Percentiles rank a stretch among this genome's conserved stretches.
These are phyloP conservation scores for Vitis cinerea DNA, from an alignment of 164 flowering plant species.

Conservation along the genomic window DNA sequence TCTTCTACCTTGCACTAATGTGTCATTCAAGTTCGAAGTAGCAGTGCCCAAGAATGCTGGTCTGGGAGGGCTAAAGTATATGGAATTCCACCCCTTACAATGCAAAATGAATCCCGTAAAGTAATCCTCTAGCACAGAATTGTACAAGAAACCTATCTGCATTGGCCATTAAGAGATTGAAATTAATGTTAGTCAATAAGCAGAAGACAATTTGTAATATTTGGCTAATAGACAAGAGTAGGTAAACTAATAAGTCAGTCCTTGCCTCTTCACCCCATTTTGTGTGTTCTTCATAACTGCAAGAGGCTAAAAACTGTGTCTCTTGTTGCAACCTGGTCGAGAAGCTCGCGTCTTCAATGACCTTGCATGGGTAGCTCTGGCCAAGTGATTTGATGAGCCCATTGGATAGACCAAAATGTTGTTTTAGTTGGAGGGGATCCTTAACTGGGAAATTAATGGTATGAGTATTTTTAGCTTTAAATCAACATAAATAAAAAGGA, in stretches of 20 bases:
- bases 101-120: conserved; percentile 43
- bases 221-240: too few relatives aligned
- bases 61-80: conserved; percentile 29
- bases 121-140: conserved; percentile 44
- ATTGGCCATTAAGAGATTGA: neutral
- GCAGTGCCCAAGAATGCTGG: conserved; percentile 46
- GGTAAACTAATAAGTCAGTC: neutral
- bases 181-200: neutral
- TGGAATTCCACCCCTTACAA: conserved; percentile 47
- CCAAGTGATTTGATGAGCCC: conserved; percentile 32
- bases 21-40: conserved; percentile 28
- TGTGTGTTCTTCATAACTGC: conserved; percentile 36
- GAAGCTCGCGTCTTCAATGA: neutral
- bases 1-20: conserved; percentile 35
- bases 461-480: neutral
- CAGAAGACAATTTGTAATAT: neutral
- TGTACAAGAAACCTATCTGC: conserved; percentile 49
- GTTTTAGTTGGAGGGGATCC: conserved; percentile 13
- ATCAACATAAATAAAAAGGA: too few relatives aligned
- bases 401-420: conserved; percentile 31
- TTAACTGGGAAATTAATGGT: conserved; percentile 13
- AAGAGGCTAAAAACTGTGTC: conserved; percentile 38
- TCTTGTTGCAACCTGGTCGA: conserved; percentile 13
- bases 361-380: neutral
- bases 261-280: conserved; percentile 57